Conservation (phyloP, 352 stramenopile species). For the Aphanomyces cochlioides region DNA sequence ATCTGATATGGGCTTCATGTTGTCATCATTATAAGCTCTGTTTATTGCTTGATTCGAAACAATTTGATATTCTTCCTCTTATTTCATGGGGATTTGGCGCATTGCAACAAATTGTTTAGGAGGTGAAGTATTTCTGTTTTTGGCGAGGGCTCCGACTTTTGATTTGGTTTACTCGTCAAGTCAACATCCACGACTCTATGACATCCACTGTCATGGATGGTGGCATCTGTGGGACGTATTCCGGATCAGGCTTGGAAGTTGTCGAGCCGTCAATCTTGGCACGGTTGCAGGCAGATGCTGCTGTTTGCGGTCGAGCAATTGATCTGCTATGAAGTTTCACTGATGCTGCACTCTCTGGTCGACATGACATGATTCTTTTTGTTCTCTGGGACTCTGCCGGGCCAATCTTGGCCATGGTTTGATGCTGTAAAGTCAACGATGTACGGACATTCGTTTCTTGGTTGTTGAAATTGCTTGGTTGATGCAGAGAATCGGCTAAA, state of each 20-base stretch:
- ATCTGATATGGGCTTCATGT: no score
- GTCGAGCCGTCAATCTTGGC: no score
- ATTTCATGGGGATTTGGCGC: conserved; percentile 16
- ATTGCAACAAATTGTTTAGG: conserved; percentile 5
- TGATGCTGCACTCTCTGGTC: conserved; percentile 6
- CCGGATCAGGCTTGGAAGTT: background rate
- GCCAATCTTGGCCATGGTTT: background rate
- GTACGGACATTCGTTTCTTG: background rate
- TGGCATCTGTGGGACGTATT: background rate
- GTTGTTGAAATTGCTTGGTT: background rate
- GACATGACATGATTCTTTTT: background rate
- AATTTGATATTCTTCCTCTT: no score
- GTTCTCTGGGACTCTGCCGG: no score
- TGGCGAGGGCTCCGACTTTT: background rate
- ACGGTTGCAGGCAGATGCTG: background rate
- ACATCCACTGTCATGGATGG: background rate
- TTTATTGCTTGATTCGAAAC: no score
- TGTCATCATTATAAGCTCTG: no score
- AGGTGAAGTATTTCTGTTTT: conserved; percentile 8
- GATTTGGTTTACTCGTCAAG: background rate
- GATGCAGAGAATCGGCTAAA: background rate
- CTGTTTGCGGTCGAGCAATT: background rate
- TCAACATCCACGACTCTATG: background rate
- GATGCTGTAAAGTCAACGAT: background rate
- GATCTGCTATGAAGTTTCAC: background rate